Base-by-base conservation (phyloP, 148 eudicot species). In the Amaranthus palmeri region DNA sequence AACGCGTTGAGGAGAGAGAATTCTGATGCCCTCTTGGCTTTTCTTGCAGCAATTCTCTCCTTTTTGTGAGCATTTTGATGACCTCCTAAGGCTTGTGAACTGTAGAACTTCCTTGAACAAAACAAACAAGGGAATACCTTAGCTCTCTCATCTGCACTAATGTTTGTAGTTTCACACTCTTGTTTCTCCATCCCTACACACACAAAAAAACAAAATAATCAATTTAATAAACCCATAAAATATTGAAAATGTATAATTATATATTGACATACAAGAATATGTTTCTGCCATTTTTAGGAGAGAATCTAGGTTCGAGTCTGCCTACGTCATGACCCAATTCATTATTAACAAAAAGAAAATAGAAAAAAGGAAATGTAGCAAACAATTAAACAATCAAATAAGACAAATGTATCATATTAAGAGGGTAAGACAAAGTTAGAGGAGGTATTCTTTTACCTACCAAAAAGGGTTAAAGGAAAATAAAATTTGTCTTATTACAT, bases 31-130 rank as follows among this genome's bases (percentile, higher is more conserved):
- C 82, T 71, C 43, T 80, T 80, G 65, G 82, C 85, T 74, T 81
- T 86, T 72, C 93, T 81, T 0, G 93, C 96, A 17, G 92, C 92
- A 18, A 81, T 82, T 65, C 98, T 78, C 62, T 95, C 98, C 68
- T 88, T 95, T 77, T 92, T 91, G 86, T 95, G 99, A 7, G 99
- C 99, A 67, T 95, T 95, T 77, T 95, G 99, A 68, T 95, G 98
- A 14, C 98, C 98, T 44, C 98, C 98, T 52, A 95, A 61, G 2
- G 98, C 98, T 77, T 95, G 98, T 56, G 98, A 95, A 57, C 97
- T 95, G 69, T 89, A 87, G 25, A 95, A 95, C 75, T 86, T 95
- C 71, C 98, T 86, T 52, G 96, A 86, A 70, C 98, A 95, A 67
- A 91, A 91, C 70, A 85, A 69, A 64, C 98, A 92, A 6, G 96